Conservation (phyloP, 768 basidiomycete genomes). For the Leucocoprinus birnbaumii region DNA sequence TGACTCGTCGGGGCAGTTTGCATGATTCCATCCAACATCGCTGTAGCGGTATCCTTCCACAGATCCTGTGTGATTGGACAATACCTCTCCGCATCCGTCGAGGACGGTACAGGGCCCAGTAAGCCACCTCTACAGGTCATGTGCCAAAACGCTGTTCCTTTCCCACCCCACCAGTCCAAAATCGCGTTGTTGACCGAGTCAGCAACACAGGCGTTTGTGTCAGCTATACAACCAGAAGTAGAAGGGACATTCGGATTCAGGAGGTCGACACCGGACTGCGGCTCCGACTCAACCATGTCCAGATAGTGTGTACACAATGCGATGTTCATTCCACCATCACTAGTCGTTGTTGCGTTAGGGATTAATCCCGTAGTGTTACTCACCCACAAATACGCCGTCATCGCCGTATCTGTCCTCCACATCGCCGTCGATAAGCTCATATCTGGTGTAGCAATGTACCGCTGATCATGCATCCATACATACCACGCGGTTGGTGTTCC, state of each 20-base stretch:
- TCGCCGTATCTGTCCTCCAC: slow-evolving; percentile 7
- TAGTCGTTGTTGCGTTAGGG: slow-evolving; percentile 13
- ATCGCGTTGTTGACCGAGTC: slow-evolving; percentile 20
- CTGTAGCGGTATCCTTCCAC: slow-evolving; percentile 14
- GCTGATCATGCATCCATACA: not conserved
- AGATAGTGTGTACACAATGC: slow-evolving; percentile 14
- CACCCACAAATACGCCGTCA: slow-evolving; percentile 12
- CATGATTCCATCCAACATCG: slow-evolving; percentile 19
- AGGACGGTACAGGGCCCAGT: slow-evolving; percentile 14
- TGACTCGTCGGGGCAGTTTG: slow-evolving; percentile 13
- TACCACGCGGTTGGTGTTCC: not conserved
- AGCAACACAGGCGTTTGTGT: slow-evolving; percentile 13
- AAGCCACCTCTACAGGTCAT: slow-evolving; percentile 17
- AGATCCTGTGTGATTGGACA: slow-evolving; percentile 15
- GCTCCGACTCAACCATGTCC: slow-evolving; percentile 5
- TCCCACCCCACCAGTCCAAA: slow-evolving; percentile 19
- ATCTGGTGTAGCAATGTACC: not conserved
- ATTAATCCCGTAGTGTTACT: slow-evolving; percentile 13
- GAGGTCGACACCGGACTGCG: not conserved
- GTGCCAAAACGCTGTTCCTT: slow-evolving; percentile 15
- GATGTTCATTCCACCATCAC: slow-evolving; percentile 15
- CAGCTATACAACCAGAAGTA: slow-evolving; percentile 15
- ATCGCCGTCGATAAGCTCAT: slow-evolving; percentile 9
- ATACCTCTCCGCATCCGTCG: slow-evolving; percentile 1
- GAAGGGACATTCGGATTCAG: not conserved